Percentiles rank a stretch among this genome's conserved stretches.
Evolutionary conservation across 371 early-diverging fungal genomes (phyloP).

Genomic region (Lichtheimia hyalospora): DNA sequence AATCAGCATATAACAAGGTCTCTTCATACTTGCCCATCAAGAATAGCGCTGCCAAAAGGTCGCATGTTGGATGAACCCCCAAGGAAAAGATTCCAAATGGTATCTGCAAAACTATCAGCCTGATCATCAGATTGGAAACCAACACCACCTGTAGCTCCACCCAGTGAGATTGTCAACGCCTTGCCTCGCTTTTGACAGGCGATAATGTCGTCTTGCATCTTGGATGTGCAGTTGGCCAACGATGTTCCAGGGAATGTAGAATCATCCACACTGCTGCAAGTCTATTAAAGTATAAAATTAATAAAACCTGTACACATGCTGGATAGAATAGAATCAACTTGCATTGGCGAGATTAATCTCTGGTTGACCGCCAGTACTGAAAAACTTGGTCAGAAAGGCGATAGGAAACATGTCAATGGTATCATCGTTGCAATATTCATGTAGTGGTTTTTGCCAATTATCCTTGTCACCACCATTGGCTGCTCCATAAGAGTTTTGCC

Average conservation of each 20-base stretch:
- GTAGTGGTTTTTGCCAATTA: conserved; percentile 52
- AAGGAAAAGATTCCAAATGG: conserved; percentile 57
- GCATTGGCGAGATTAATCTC: conserved; percentile 65
- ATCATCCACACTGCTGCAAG: conserved; percentile 44
- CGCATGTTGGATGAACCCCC: conserved; percentile 52
- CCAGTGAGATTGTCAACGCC: conserved; percentile 55
- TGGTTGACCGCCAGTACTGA: conserved; percentile 42
- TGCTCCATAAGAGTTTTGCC: conserved; percentile 54
- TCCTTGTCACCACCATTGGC: conserved; percentile 27
- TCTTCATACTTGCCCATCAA: conserved; percentile 48
- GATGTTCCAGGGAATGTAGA: conserved; percentile 49
- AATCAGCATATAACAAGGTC: not conserved
- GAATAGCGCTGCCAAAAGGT: conserved; percentile 60
- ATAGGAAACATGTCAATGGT: conserved; percentile 63
- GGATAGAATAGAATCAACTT: conserved; percentile 7
- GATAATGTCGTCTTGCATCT: conserved; percentile 49
- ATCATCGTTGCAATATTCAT: conserved; percentile 62
- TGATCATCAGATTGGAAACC: conserved; percentile 46
- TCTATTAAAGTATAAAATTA: conserved; percentile 2
- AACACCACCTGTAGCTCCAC: conserved; percentile 57
- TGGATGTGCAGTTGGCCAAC: conserved; percentile 50
- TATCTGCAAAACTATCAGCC: conserved; percentile 51
- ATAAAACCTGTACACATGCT: not conserved
- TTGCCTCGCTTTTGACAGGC: conserved; percentile 58
- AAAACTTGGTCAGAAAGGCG: conserved; percentile 69